Evolutionary conservation across 2,329 filamentous ascomycete genomes (phyloP), one percentile per base, ranked within the genome.

Genomic region (Lachnellula cervina): DNA sequence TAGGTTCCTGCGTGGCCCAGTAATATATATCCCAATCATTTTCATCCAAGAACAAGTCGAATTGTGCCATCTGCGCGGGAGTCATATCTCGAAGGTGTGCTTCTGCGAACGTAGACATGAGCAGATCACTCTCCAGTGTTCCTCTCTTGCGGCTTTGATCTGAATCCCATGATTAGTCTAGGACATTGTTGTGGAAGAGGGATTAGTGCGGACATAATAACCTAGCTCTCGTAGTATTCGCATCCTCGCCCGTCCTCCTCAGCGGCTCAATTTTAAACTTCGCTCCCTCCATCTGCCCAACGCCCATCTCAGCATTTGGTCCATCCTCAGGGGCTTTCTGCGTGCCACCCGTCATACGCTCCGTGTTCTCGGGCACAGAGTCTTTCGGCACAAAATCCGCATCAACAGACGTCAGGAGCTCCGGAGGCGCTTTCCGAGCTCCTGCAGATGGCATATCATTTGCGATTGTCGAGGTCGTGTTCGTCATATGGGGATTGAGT

Each of bases 11-110:
- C 16, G 94, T 99, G 3, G 89, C 90, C 94, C 94, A 99, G 80
- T 99, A 99, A 80, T 99, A 99, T 59, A 99, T 97, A 72, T 99
- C 94, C 94, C 94, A 99, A 77, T 99, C 94, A 74, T 99, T 99
- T 76, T 99, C 94, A 73, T 99, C 94, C 55, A 99, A 84, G 77
- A 99, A 95, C 28, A 81, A 77, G 72, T 97, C 93, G 77, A 94
- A 97, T 73, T 96, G 83, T 65, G 82, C 74, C 65, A 97, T 84
- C 69, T 95, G 88, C 50, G 78, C 73, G 5, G 77, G 72, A 1
- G 81, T 82, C 89, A 99, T 96, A 59, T 76, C 76, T 44, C 79
- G 77, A 21, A 99, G 85, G 73, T 95, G 80, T 53, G 79, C 77
- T 63, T 93, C 84, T 62, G 94, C 94, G 71, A 99, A 99, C 63